phyloP scores from a whole-genome alignment of 768 basidiomycete genomes.

The Tricholoma terreum region DNA sequence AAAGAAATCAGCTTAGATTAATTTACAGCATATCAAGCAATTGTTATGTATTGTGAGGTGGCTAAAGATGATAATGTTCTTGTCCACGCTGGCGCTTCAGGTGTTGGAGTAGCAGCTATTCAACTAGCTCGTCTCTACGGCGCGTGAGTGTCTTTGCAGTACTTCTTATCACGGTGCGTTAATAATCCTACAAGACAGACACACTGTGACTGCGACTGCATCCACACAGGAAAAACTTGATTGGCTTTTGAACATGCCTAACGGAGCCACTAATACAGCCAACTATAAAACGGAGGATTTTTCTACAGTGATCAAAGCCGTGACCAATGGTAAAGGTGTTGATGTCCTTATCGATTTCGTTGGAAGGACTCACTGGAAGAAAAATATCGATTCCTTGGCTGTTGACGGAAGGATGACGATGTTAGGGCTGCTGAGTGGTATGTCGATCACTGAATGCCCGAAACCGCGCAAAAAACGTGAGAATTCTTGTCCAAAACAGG shows the following conservation, averaged over 20 bases:
- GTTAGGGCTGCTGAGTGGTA: slow-evolving; percentile 66
- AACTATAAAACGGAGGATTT: slow-evolving; percentile 90
- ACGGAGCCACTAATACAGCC: slow-evolving; percentile 69
- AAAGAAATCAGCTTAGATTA: not conserved
- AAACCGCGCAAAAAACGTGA: not conserved
- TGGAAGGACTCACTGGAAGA: slow-evolving; percentile 68
- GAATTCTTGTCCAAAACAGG: slow-evolving; percentile 35
- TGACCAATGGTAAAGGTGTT: slow-evolving; percentile 68
- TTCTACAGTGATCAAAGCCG: slow-evolving; percentile 63
- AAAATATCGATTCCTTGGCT: slow-evolving; percentile 69
- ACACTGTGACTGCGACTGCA: slow-evolving; percentile 78
- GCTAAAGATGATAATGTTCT: slow-evolving; percentile 73
- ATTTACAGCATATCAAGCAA: slow-evolving; percentile 43
- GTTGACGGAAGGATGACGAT: slow-evolving; percentile 74
- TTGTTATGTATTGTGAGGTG: slow-evolving; percentile 64
- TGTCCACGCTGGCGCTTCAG: slow-evolving; percentile 88
- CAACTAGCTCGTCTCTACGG: slow-evolving; percentile 76
- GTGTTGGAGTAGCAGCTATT: slow-evolving; percentile 85
- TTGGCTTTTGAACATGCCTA: slow-evolving; percentile 64
- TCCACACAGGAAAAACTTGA: slow-evolving; percentile 81
- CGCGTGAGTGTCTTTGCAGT: slow-evolving; percentile 50
- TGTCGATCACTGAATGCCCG: slow-evolving; percentile 9
- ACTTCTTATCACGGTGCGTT: not conserved
- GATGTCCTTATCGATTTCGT: slow-evolving; percentile 87
- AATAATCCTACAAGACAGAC: slow-evolving; percentile 36